These are phyloP conservation scores for Botrytis fragariae DNA, from an alignment of 2,329 filamentous ascomycete genomes.

Conservation along the genomic window DNA sequence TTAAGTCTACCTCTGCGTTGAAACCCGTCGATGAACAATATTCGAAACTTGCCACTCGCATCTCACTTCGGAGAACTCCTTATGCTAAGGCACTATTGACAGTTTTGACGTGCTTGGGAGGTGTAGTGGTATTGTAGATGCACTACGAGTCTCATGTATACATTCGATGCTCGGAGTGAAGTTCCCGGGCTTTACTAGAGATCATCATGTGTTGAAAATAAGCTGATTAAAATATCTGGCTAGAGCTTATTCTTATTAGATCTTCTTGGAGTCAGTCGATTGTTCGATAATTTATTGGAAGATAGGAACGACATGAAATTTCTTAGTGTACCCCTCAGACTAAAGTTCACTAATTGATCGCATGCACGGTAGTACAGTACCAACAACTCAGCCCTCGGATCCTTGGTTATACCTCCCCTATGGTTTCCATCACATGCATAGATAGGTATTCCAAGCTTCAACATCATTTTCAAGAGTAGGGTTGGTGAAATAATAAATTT, in stretches of 20 bases:
- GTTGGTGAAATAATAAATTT: neutral
- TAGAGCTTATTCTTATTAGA: neutral
- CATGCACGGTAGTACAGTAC: neutral
- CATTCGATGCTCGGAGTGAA: neutral
- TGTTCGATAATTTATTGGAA: neutral
- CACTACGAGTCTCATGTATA: neutral
- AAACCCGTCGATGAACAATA: neutral
- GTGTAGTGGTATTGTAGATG: neutral
- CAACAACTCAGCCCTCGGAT: neutral
- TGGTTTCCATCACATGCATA: neutral
- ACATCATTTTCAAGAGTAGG: neutral
- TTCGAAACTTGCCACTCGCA: neutral
- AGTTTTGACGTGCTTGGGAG: neutral
- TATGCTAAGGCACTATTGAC: neutral
- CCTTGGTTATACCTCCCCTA: too few species aligned
- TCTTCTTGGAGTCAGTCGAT: neutral
- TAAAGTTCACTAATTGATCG: neutral
- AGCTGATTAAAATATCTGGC: too few species aligned
- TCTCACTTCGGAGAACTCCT: neutral
- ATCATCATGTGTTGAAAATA: neutral
- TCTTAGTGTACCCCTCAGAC: neutral
- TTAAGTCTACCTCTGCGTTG: neutral
- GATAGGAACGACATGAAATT: neutral
- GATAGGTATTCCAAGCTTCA: neutral
- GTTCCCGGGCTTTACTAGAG: neutral